Evolutionary conservation across 345 rosid species (phyloP), one percentile per base, ranked within the genome.

Genomic region (Eucalyptus melliodora): DNA sequence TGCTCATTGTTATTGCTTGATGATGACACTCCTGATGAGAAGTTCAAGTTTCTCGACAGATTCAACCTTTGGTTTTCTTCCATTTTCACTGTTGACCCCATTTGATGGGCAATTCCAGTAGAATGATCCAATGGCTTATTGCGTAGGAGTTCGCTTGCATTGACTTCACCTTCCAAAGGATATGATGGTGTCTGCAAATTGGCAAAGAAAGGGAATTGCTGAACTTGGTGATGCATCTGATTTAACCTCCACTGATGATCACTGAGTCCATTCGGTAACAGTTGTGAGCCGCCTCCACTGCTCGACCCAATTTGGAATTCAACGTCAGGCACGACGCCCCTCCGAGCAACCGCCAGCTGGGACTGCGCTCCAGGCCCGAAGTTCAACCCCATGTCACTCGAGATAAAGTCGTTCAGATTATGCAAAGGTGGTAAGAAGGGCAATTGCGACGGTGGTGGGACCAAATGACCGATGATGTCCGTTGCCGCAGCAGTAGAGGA

Each of bases 401-500:
- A 89, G 88, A 91, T 89, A 47, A 86, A 92, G 89, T 89, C 90
- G 44, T 42, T 88, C 30, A 93, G 92, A 89, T 91, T 92, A 50
- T 93, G 92, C 51, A 94, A 91, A 87, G 93, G 92, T 4, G 96
- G 92, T 31, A 93, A 91, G 69, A 93, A 87, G 14, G 95, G 93
- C 24, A 93, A 69, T 37, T 91, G 94, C 26, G 90, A 88, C 3
- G 90, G 89, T 14, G 89, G 89, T 11, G 88, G 91, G 17, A 86
- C 72, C 90, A 65, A 88, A 91, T 89, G 81, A 51, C 89, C 87
- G 45, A 49, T 45, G 89, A 82, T 82, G 87, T 87, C 89, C 6
- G 56, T 69, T 6, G 87, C 34, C 47, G 91, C 30, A n/a, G 86
- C 65, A 30, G 87, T 34, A 45, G 89, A 56, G 56, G 95, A 91